Evolutionary conservation across 2,329 filamentous ascomycete species (phyloP).

Genomic region (Monilinia polystroma): DNA sequence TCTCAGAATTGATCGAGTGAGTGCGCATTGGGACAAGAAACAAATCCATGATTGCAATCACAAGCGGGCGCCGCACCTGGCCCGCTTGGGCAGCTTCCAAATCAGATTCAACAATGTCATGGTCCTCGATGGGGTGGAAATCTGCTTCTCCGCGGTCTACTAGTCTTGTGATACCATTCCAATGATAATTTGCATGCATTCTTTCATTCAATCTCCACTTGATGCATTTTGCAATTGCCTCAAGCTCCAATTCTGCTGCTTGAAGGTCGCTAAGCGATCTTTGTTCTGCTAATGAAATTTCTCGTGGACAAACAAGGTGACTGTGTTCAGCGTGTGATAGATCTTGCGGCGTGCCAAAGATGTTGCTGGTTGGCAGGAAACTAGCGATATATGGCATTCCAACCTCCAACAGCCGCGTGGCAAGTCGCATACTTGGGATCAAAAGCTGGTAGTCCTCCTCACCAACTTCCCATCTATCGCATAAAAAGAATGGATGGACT

Average conservation of each 20-base stretch:
- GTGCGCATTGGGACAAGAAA: slow-evolving; percentile 31
- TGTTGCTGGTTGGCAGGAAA: slow-evolving; percentile 31
- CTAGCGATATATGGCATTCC: slow-evolving; percentile 32
- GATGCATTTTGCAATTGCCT: slow-evolving; percentile 27
- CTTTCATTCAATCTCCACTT: slow-evolving; percentile 32
- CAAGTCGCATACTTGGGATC: slow-evolving; percentile 34
- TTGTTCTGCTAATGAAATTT: slow-evolving; percentile 8
- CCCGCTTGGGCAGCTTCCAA: slow-evolving; percentile 17
- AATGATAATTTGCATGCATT: slow-evolving; percentile 26
- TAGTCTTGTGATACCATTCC: slow-evolving; percentile 29
- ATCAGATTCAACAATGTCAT: slow-evolving; percentile 25
- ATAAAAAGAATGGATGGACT: slow-evolving; percentile 28
- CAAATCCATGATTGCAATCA: slow-evolving; percentile 32
- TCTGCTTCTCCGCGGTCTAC: slow-evolving; percentile 20
- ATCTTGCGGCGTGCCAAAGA: slow-evolving; percentile 15
- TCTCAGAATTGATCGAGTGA: slow-evolving; percentile 25
- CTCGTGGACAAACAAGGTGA: not conserved
- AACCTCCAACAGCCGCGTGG: slow-evolving; percentile 30
- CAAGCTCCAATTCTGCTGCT: slow-evolving; percentile 27
- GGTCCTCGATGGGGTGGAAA: slow-evolving; percentile 19
- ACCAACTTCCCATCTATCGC: slow-evolving; percentile 28
- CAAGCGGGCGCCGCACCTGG: slow-evolving; percentile 26
- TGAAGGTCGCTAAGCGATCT: slow-evolving; percentile 18
- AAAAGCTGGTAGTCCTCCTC: slow-evolving; percentile 32
- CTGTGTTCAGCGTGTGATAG: slow-evolving; percentile 3